Evolutionary conservation across 1,284 basidiomycete genomes (phyloP), one percentile per base, ranked within the genome.

Genomic region (Boletus mariae): DNA sequence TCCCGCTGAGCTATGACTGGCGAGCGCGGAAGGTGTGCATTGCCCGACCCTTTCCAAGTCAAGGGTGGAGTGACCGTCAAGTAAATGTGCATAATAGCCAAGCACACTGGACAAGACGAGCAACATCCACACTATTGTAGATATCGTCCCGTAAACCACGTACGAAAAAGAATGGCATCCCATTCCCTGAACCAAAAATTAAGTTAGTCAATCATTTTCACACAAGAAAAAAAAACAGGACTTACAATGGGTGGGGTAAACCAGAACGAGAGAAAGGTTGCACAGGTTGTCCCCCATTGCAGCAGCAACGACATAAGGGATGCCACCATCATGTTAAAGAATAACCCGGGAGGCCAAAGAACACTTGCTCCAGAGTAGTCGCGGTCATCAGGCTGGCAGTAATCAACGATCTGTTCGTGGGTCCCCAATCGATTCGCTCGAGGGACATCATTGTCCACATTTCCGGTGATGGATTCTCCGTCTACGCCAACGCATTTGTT

Each of bases 131-230:
- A 70, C 63, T 8, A 65, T 1, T 1, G 71, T 76, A 0, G 75
- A 73, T 2, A 71, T 1, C 1, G 45, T 25, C 6, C 69, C 75
- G 42, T 77, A 77, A 12, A 71, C 26, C 37, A 76, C 10, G 53
- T 74, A 75, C 1, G 68, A 57, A 1, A 68, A 65, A 4, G 73
- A 74, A 40, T 73, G 71, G 51, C 76, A 78, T 2, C 73, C 75
- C 2, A 78, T 54, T 32, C 61, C 57, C 64, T 66, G 7, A 12
- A 31, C 13, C 9, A 51, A 2, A 4, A 43, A 4, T 11, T 35
- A 26, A 47, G 45, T 50, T 26, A 46, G 15, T 15, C 0, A 4
- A n/a, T 35, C 20, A 31, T 31, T 34, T 32, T 12, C 28, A 20
- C 20, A 20, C 20, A 20, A 20, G 20, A 20, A 20, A 20, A 20